Percentiles rank a stretch among this genome's conserved stretches.
phyloP scores from a whole-genome alignment of 768 basidiomycete genomes.

The Cubamyces lactineus region DNA sequence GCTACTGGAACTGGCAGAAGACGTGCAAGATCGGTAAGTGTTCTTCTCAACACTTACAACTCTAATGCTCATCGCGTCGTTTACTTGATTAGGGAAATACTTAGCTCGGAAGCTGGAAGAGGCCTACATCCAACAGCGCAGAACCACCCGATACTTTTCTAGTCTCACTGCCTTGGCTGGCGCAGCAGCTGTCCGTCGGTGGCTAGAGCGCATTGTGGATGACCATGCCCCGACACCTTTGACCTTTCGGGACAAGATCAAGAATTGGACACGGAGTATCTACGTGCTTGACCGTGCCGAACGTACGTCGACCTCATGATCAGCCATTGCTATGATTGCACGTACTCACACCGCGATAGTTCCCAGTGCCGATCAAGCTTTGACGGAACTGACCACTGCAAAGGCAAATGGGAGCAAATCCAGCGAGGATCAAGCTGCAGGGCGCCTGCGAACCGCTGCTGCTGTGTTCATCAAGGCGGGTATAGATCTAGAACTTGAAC shows the following conservation, averaged over 20 bases:
- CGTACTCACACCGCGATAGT: neutral
- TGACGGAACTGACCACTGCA: neutral
- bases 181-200: neutral
- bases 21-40: neutral
- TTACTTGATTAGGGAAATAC: too few species aligned
- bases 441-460: neutral
- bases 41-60: too few species aligned
- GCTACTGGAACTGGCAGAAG: slow-evolving; percentile 8
- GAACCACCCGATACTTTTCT: neutral
- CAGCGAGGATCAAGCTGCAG: neutral
- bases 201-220: neutral
- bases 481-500: neutral
- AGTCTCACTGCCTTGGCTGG: neutral
- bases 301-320: neutral
- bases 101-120: neutral
- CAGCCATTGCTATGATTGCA: too few species aligned
- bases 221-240: neutral
- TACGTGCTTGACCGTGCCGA: neutral
- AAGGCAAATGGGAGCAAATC: too few species aligned
- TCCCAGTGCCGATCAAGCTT: neutral
- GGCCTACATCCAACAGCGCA: neutral
- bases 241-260: neutral
- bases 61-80: too few species aligned
- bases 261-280: neutral
- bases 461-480: neutral